phyloP scores from a whole-genome alignment of 495 filamentous ascomycete species.

The Talaromyces adpressus region DNA sequence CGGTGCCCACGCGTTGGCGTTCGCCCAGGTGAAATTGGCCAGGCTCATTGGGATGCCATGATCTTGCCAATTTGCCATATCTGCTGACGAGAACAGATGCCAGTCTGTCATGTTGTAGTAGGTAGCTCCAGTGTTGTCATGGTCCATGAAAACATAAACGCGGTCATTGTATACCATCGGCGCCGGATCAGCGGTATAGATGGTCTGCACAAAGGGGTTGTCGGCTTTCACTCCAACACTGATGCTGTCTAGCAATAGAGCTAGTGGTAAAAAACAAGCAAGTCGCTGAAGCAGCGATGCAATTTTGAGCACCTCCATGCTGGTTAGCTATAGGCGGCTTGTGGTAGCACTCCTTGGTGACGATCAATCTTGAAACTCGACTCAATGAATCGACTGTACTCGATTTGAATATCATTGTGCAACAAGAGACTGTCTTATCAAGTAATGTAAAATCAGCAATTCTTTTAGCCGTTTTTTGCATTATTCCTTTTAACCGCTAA shows the following conservation, averaged over 20 bases:
- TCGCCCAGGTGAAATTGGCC: constrained; percentile 12
- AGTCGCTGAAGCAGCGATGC: neutral
- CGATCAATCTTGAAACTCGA: too few species aligned
- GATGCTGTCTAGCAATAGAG: too few species aligned
- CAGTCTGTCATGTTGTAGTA: constrained; percentile 22
- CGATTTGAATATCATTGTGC: too few species aligned
- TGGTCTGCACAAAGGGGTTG: constrained; percentile 10
- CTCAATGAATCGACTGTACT: too few species aligned
- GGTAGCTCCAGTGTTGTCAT: constrained; percentile 19
- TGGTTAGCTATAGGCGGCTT: too few species aligned
- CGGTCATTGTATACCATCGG: constrained; percentile 21
- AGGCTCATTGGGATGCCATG: constrained; percentile 16
- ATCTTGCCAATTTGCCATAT: constrained; percentile 26
- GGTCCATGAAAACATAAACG: constrained; percentile 23
- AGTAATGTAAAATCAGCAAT: too few species aligned
- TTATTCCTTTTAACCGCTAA: too few species aligned
- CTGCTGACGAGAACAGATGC: constrained; percentile 21
- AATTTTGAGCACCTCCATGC: neutral
- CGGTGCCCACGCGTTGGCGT: constrained; percentile 14
- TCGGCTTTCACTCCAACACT: neutral
- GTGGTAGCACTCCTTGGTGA: too few species aligned
- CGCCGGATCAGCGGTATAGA: constrained; percentile 25
- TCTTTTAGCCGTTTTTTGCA: too few species aligned
- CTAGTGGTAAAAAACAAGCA: too few species aligned
- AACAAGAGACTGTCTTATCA: too few species aligned